Base-by-base conservation (phyloP, 805 yeast genomes). In the Kodamaea kaohsiungensis region DNA sequence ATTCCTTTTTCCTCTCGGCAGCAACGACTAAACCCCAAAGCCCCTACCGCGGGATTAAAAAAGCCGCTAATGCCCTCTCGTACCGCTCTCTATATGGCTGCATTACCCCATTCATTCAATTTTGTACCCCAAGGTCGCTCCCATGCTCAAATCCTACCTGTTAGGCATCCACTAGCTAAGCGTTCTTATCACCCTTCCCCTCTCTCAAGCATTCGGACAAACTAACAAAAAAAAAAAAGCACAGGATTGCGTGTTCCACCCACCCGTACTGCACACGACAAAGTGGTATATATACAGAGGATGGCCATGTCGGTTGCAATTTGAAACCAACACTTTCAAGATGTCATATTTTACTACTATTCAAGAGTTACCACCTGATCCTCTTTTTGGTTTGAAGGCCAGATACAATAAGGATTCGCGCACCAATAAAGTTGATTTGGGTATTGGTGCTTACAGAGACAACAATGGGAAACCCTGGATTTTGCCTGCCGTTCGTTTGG, bases 381-480 rank as follows among this genome's bases (percentile, higher is more conserved):
- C 97, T 6, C 80, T 91, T 52, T 92, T 91, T 63, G 95, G 88
- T 7, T 80, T 91, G 59, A 88, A 87, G 70, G 86, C 87, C 43
- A 78, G 93, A 66, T 84, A 73, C 65, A 64, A 69, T 19, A 77
- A 79, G 40, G 96, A 89, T 65, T 13, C 79, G 2, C 76, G 93
- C 54, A 16, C 78, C 2, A 72, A 74, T 56, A 92, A 91, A 71
- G 96, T 91, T 49, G 97, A 91, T 67, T 77, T 89, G 62, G 95
- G 96, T 39, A 88, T 89, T 59, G 96, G 96, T 57, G 89, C 90
- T 45, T 86, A 86, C 72, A 78, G 90, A 67, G 89, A 86, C 67
- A 81, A 84, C 63, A 63, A 71, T 57, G 90, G 89, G 49, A 83
- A 84, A 68, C 89, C 90, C 40, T 85, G 88, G 87, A 82, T 86